Percentiles rank a stretch among this genome's conserved stretches.
Conservation (phyloP, 2,329 filamentous ascomycete genomes). For the Diaporthe sp. region DNA sequence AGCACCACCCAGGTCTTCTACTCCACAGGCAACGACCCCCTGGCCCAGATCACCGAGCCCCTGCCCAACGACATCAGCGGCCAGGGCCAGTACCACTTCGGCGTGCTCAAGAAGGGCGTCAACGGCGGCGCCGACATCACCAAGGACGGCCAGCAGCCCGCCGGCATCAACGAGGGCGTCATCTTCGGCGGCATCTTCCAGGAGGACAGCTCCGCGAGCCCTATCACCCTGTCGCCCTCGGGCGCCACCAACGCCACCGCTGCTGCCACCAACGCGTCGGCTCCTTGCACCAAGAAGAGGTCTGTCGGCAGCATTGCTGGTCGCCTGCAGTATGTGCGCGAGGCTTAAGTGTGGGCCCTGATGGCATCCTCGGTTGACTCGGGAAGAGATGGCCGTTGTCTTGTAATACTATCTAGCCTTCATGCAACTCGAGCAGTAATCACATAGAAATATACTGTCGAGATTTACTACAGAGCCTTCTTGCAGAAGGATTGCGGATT, state of each 20-base stretch:
- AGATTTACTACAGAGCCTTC: not conserved
- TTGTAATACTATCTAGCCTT: not conserved
- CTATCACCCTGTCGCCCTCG: conserved; percentile 53
- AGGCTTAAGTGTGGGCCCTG: not conserved
- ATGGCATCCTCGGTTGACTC: too few relatives aligned
- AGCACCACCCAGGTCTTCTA: conserved; percentile 72
- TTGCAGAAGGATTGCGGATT: not conserved
- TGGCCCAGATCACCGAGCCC: conserved; percentile 62
- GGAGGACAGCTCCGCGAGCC: conserved; percentile 61
- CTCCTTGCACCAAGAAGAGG: conserved; percentile 8
- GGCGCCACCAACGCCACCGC: not conserved
- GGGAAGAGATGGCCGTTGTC: not conserved
- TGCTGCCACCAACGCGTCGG: not conserved
- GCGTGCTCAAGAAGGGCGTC: conserved; percentile 73
- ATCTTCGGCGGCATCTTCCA: conserved; percentile 67
- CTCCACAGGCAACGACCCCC: conserved; percentile 61
- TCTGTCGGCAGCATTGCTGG: conserved; percentile 14
- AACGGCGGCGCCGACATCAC: conserved; percentile 60
- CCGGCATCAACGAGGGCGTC: conserved; percentile 65
- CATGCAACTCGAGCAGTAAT: not conserved
- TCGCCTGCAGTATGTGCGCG: conserved; percentile 10
- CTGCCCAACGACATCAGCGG: conserved; percentile 67
- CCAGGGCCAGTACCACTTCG: conserved; percentile 73
- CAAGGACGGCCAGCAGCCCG: conserved; percentile 62
- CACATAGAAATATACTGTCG: conserved; percentile 7